A percentile compares a stretch with the other conserved stretches of the same genome.
Evolutionary conservation across 2,329 filamentous ascomycete genomes (phyloP).

Genomic region (Shiraia sp.): DNA sequence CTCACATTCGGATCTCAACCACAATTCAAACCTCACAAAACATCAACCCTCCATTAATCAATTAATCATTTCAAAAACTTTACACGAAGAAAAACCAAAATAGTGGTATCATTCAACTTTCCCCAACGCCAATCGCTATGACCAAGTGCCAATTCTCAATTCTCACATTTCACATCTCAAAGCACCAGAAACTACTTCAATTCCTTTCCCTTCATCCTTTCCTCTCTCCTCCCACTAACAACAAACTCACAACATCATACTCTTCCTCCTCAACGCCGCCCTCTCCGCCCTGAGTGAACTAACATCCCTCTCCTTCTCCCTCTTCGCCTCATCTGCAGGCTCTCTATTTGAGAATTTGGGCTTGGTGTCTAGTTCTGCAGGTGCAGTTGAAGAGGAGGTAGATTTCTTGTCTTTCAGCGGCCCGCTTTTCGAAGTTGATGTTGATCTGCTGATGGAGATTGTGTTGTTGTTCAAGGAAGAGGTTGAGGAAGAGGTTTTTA

Average conservation of each 20-base stretch:
- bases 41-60: no score
- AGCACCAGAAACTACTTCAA: no score
- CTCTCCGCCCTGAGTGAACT: constrained; percentile 37
- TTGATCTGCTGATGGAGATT: constrained; percentile 20
- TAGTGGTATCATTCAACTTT: no score
- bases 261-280: constrained; percentile 46
- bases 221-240: no score
- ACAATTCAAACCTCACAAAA: no score
- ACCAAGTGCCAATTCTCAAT: no score
- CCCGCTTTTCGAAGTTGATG: constrained; percentile 9
- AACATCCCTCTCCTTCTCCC: constrained; percentile 17
- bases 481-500: constrained; percentile 19
- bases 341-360: constrained; percentile 12
- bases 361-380: constrained; percentile 6
- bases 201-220: no score
- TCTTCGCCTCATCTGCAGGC: constrained; percentile 6
- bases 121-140: no score
- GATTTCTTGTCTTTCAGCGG: constrained; percentile 22
- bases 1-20: no score
- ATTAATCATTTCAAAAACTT: no score
- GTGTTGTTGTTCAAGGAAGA: constrained; percentile 18
- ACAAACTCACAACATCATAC: constrained; percentile 50
- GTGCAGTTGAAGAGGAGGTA: not conserved
- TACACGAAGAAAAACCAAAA: no score
- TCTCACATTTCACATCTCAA: no score